Evolutionary conservation across 1,284 basidiomycete species (phyloP), one percentile per base, ranked within the genome.

Genomic region (Cryptococcus depauperatus): DNA sequence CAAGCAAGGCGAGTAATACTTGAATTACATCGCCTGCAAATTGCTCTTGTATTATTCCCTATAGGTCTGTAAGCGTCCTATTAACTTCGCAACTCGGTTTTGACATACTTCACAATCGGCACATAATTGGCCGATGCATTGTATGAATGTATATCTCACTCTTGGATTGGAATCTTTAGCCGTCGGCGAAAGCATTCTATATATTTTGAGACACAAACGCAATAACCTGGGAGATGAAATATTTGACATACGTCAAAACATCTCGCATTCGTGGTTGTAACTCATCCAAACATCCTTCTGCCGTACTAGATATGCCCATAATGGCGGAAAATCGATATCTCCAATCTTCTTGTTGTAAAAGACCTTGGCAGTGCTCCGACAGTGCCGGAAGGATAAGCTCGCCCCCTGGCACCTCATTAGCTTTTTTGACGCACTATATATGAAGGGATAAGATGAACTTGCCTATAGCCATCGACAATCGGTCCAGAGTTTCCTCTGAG

Each of bases 81-180:
- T 30, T n/a, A n/a, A 30, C 21, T 26, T 46, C 5, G 35, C 26
- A n/a, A 22, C n/a, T n/a, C n/a, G n/a, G 38, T 11, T 28, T 35
- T 19, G 14, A 40, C 71, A 43, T 61, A 84, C 83, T 71, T 86
- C 83, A 39, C 87, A 74, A 69, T 88, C 85, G 5, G 83, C 85
- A 59, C 85, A 88, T 5, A 91, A 71, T 58, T 88, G 84, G 0
- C 86, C 84, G 41, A 90, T 75, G 75, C 85, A 88, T 69, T 89
- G 86, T 66, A 85, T 85, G 33, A 88, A 85, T 1, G 84, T 85
- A 61, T 82, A 84, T 23, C 85, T 76, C 2, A 90, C 86, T 2
- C 87, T 75, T 1, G 86, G 85, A 70, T 90, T 82, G 0, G 79
- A 63, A 62, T 90, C 87, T 37, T 72, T 71, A 58, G 87, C 86